phyloP scores from a whole-genome alignment of 305 asterid species.

The Withania somnifera region DNA sequence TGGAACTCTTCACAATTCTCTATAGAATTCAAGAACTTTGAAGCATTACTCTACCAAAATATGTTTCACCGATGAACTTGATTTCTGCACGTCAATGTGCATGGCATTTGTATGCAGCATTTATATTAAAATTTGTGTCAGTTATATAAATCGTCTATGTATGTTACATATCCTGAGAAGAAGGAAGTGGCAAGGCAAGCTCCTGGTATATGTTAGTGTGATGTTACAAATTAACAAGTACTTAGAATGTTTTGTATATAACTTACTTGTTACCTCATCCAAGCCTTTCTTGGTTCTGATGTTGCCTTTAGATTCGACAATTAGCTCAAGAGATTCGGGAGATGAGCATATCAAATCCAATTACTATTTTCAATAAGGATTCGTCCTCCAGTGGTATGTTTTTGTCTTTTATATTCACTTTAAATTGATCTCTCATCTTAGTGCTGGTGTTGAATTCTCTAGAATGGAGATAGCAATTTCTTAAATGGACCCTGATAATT shows the following conservation, averaged over 20 bases:
- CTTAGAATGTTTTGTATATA: constrained; percentile 2
- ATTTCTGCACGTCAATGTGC: not conserved
- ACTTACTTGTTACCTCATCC: constrained; percentile 12
- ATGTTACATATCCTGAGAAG: not conserved
- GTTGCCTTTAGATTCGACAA: constrained; percentile 52
- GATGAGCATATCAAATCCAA: constrained; percentile 54
- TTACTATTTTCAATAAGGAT: constrained; percentile 54
- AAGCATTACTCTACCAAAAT: not conserved
- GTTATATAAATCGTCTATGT: not conserved
- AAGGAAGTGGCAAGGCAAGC: not conserved
- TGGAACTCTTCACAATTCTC: not conserved
- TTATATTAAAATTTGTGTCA: not conserved
- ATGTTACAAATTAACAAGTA: not conserved
- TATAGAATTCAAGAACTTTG: not conserved
- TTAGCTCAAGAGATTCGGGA: constrained; percentile 75
- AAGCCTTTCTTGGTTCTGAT: constrained; percentile 3
- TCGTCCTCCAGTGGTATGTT: constrained; percentile 54
- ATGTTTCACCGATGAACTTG: not conserved
- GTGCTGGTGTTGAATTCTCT: not conserved
- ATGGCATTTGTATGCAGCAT: not conserved
- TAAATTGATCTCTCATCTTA: not conserved
- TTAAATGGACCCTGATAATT: not conserved
- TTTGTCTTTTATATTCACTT: not conserved
- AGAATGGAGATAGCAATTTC: not conserved
- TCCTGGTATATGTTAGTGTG: not conserved